Percentiles rank a stretch among this genome's conserved stretches.
phyloP scores from a whole-genome alignment of 2,329 filamentous ascomycete genomes.

The Colletotrichum lini region DNA sequence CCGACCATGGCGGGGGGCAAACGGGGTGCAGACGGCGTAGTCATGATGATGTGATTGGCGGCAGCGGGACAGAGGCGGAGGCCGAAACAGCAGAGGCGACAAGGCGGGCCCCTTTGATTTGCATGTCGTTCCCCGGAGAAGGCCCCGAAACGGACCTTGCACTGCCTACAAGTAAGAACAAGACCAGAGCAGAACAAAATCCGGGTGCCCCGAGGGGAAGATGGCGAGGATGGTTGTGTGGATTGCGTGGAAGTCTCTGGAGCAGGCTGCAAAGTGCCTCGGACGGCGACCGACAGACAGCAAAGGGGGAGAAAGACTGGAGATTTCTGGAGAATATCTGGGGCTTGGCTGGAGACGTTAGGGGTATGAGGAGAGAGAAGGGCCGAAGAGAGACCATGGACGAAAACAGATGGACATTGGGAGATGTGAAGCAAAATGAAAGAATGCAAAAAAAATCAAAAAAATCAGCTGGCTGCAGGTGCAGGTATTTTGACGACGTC shows the following conservation, averaged over 20 bases:
- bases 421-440: too few species aligned
- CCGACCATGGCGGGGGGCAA: background rate
- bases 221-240: background rate
- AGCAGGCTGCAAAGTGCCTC: conserved; percentile 8
- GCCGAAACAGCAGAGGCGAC: conserved; percentile 25
- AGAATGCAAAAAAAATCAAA: too few species aligned
- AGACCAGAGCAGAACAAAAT: conserved; percentile 5
- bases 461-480: background rate
- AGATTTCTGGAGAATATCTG: conserved; percentile 40
- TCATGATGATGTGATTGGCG: conserved; percentile 16
- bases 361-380: conserved; percentile 33
- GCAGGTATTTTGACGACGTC: conserved; percentile 25
- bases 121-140: conserved; percentile 19
- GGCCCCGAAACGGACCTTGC: conserved; percentile 15
- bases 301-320: conserved; percentile 22
- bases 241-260: conserved; percentile 3
- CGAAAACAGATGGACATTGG: background rate
- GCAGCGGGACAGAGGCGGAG: conserved; percentile 11
- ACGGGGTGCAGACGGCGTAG: background rate
- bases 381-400: conserved; percentile 35
- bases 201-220: conserved; percentile 37
- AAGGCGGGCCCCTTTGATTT: conserved; percentile 3
- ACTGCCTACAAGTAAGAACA: conserved; percentile 6
- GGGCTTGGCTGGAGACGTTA: conserved; percentile 32
- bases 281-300: conserved; percentile 38